Percentiles rank a stretch among this genome's conserved stretches.
phyloP scores from a whole-genome alignment of 2,329 filamentous ascomycete genomes.

The Ophiocordyceps unilateralis region DNA sequence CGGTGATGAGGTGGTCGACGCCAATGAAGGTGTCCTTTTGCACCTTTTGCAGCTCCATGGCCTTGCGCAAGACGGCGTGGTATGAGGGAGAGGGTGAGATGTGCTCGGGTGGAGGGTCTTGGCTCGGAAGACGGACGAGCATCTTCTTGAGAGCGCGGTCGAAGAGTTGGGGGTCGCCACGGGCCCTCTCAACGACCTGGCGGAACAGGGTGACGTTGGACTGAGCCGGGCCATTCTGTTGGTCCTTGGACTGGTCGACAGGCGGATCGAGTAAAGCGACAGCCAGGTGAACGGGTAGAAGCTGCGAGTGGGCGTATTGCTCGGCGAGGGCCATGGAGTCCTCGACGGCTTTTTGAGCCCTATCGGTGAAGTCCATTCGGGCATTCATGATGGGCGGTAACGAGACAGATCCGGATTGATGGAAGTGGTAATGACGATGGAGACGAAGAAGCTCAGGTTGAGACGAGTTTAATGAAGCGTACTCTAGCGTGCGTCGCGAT shows the following conservation, averaged over 20 bases:
- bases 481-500: neutral
- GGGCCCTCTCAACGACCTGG: conserved; percentile 84
- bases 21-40: conserved; percentile 94
- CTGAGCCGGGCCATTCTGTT: conserved; percentile 55
- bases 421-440: neutral
- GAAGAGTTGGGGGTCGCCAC: conserved; percentile 79
- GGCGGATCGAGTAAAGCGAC: conserved; percentile 64
- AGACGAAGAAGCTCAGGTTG: neutral
- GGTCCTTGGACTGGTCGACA: conserved; percentile 62
- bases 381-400: conserved; percentile 37
- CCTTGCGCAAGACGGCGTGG: conserved; percentile 64
- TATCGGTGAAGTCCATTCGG: conserved; percentile 83
- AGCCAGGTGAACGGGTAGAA: conserved; percentile 78
- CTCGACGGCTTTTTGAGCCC: conserved; percentile 74
- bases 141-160: conserved; percentile 82
- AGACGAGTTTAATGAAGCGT: neutral
- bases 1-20: conserved; percentile 82
- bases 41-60: conserved; percentile 84
- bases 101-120: conserved; percentile 85
- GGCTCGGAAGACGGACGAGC: conserved; percentile 78
- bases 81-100: conserved; percentile 71
- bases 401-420: neutral
- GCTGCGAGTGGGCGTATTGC: conserved; percentile 81
- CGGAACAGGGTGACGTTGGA: conserved; percentile 64
- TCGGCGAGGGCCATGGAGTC: conserved; percentile 78